Conservation (phyloP, 2,329 filamentous ascomycete species). For the Exutisphaerella laricina region DNA sequence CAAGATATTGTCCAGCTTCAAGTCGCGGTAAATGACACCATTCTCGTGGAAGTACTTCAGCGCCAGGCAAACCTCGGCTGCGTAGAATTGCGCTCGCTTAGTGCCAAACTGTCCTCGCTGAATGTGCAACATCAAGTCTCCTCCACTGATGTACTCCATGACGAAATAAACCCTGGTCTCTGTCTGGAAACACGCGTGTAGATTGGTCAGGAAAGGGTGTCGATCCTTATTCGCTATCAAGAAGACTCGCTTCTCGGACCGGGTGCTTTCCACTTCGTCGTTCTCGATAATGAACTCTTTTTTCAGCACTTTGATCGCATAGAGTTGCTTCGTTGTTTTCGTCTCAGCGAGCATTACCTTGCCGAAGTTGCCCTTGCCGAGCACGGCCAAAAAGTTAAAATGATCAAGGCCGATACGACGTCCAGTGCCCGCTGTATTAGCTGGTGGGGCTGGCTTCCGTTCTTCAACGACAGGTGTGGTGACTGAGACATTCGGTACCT, state of each 20-base stretch:
- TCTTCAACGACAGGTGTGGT: conserved; percentile 31
- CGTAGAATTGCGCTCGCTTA: conserved; percentile 96
- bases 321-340: conserved; percentile 83
- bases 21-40: conserved; percentile 88
- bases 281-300: conserved; percentile 99
- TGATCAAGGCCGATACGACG: conserved; percentile 91
- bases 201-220: conserved; percentile 88
- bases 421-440: conserved; percentile 64
- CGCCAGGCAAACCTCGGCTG: conserved; percentile 91
- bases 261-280: conserved; percentile 95
- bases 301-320: conserved; percentile 98
- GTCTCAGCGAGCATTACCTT: conserved; percentile 99
- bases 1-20: conserved; percentile 83
- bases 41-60: conserved; percentile 99
- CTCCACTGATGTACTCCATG: conserved; percentile 98
- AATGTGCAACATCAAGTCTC: conserved; percentile 98
- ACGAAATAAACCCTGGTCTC: conserved; percentile 98
- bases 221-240: conserved; percentile 94
- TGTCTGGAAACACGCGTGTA: conserved; percentile 98
- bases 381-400: conserved; percentile 97
- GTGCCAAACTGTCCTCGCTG: conserved; percentile 93
- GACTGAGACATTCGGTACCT: conserved; percentile 26
- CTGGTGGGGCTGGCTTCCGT: conserved; percentile 61
- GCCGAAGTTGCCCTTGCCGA: conserved; percentile 98
- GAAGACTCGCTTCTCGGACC: conserved; percentile 97